Percentiles rank a stretch among this genome's conserved stretches.
phyloP scores from a whole-genome alignment of 2,329 filamentous ascomycete genomes.

The Colletotrichum echinochloae region DNA sequence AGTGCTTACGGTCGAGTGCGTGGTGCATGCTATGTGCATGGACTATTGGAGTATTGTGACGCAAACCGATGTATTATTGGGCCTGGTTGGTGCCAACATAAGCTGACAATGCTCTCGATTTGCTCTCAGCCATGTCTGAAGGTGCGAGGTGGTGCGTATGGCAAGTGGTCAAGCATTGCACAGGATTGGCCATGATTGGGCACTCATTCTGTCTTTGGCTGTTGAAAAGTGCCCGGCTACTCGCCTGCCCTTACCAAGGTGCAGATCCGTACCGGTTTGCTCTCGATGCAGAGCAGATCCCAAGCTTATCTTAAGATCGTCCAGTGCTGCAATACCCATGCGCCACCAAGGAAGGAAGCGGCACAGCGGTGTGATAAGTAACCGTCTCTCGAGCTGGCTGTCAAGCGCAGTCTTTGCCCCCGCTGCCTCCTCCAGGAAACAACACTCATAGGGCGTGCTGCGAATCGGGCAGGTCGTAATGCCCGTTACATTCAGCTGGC shows the following conservation, averaged over 20 bases:
- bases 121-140: neutral
- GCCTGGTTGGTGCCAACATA: slow-evolving; percentile 21
- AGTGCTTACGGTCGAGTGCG: slow-evolving; percentile 15
- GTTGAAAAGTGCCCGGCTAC: neutral
- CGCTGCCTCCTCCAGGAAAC: neutral
- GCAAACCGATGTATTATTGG: slow-evolving; percentile 18
- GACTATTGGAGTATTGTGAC: neutral
- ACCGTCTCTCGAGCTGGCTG: neutral
- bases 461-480: slow-evolving; percentile 28
- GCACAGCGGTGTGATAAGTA: slow-evolving; percentile 22
- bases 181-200: slow-evolving; percentile 13
- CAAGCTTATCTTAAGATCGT: slow-evolving; percentile 3
- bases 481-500: slow-evolving; percentile 12
- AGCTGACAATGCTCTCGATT: slow-evolving; percentile 16
- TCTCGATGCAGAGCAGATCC: neutral
- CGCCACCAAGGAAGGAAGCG: neutral
- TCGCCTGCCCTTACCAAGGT: neutral
- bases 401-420: neutral
- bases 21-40: slow-evolving; percentile 15
- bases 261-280: slow-evolving; percentile 4
- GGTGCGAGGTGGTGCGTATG: slow-evolving; percentile 9
- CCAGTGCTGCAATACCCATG: slow-evolving; percentile 1
- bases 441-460: slow-evolving; percentile 12
- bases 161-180: slow-evolving; percentile 12
- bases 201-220: slow-evolving; percentile 5